Base-by-base conservation (phyloP, 140 eudicot species). In the Anethum foeniculum region DNA sequence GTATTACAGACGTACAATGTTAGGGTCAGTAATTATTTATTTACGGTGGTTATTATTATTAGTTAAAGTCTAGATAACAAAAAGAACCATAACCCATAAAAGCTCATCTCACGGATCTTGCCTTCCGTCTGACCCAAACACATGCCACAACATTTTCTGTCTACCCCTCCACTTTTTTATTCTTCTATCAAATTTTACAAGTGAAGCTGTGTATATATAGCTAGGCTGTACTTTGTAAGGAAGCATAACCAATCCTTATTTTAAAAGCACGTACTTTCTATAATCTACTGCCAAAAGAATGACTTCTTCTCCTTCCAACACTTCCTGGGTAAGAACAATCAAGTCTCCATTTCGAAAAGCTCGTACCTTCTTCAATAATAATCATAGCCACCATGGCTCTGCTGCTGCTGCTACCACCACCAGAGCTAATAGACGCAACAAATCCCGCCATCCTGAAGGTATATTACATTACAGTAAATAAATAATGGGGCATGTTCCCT, bases 51-150 rank as follows among this genome's bases (percentile, higher is more conserved):
- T 32, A 27, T 11, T 32, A 15, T 11, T 18, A 0, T 30, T 49
- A 4, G 23, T 77, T 25, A 23, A 72, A 0, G 21, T 30, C 1
- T 32, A 49, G 74, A 77, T 67, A 77, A 82, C 81, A 77, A 78
- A 82, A 77, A 43, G 72, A 69, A 39, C 21, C 72, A 82, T 56
- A 77, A 72, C 58, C 82, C 82, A 65, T 65, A 34, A 77, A 48
- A 85, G 87, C 93, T 83, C 83, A 81, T 79, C 85, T 83, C 81
- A 76, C 89, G 93, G 93, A 89, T 89, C 93, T 89, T 89, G 93
- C 89, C 87, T 78, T 68, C 21, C 27, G 48, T 28, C 30, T 68
- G 82, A 68, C 73, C 77, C 77, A 52, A 85, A 62, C 79, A 78
- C 77, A 71, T 38, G 75, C 78, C 72, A 32, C 58, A 60, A 6